Evolutionary conservation across 2,329 filamentous ascomycete genomes (phyloP), one percentile per base, ranked within the genome.

Genomic region (Arthrinium phaeospermum): DNA sequence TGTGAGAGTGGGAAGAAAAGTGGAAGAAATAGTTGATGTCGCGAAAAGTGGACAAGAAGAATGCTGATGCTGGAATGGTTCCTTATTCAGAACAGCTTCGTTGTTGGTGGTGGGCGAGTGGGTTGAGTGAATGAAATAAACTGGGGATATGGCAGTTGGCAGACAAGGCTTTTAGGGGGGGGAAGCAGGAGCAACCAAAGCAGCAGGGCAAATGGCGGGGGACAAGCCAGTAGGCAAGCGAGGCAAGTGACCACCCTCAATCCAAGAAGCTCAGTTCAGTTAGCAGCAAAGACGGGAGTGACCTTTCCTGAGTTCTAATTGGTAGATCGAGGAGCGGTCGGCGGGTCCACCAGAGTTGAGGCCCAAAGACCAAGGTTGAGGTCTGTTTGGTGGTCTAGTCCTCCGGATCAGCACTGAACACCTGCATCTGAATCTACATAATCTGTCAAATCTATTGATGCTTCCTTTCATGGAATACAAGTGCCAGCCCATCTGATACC

Each of bases 1-100:
- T 69, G 61, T 69, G 57, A 5, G 57, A 64, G 34, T 61, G 53
- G 71, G 75, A 76, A 77, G 74, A 68, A 67, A 73, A 71, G 69
- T 73, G 51, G 72, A 51, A 68, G 41, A 61, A 61, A 34, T 61
- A 61, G 53, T 49, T 68, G 67, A 46, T 46, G 67, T 49, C 41
- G 41, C 41, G 67, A 68, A 49, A 46, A 49, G 67, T 44, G 67
- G 67, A 68, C 37, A 68, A 45, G 67, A 22, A 45, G 37, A 68
- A 44, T 19, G 45, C 30, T 68, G 45, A 44, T 16, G 67, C 41
- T 46, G 37, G 46, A 49, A 30, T 47, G 30, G 24, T 69, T 47
- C 44, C 44, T 69, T 46, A 69, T 69, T 46, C 67, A 41, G 34
- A 64, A 34, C 22, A 41, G 57, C 34, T 45, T 61, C 46, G 45